These are phyloP conservation scores for Trichoderma hamatum DNA, from an alignment of 2,329 filamentous ascomycete species.

Conservation along the genomic window DNA sequence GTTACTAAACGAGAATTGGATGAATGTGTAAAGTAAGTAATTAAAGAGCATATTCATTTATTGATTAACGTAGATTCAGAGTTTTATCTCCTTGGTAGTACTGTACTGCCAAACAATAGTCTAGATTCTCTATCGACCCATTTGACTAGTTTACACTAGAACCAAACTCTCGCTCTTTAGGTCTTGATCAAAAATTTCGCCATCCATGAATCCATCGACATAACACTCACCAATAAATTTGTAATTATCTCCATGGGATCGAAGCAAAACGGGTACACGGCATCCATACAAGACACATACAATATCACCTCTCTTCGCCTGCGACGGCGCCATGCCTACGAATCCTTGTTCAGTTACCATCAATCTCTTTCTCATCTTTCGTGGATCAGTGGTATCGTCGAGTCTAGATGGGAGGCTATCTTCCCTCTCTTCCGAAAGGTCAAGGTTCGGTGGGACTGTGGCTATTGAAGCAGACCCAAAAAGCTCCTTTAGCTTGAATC, in stretches of 20 bases:
- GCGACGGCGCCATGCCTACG: neutral
- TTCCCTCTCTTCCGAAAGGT: neutral
- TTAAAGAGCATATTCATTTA: too few species aligned
- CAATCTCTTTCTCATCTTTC: neutral
- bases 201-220: neutral
- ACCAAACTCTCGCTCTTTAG: neutral
- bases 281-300: neutral
- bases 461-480: neutral
- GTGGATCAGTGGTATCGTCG: neutral
- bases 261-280: neutral
- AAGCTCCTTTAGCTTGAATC: neutral
- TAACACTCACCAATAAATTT: neutral
- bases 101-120: too few species aligned
- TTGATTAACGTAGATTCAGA: too few species aligned
- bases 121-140: too few species aligned
- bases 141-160: neutral
- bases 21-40: too few species aligned
- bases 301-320: neutral
- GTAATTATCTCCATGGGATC: neutral
- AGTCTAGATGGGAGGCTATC: neutral
- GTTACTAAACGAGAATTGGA: too few species aligned
- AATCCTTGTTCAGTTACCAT: neutral
- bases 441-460: neutral
- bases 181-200: neutral
- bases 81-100: too few species aligned